These are phyloP conservation scores for Penicillium paneum DNA, from an alignment of 2,329 filamentous ascomycete genomes.

Conservation along the genomic window DNA sequence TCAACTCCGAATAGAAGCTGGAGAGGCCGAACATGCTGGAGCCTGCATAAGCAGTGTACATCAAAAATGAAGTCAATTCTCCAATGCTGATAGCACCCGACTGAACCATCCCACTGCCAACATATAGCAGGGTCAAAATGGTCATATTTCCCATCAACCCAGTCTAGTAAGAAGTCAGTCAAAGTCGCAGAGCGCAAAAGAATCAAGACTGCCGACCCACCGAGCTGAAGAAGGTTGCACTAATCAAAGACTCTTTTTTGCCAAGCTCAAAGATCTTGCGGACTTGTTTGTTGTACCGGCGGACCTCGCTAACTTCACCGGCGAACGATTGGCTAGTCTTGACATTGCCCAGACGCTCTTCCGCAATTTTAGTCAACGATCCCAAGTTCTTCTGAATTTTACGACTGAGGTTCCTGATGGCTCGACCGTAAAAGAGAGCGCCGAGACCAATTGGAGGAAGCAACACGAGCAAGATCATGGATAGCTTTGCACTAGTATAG, in stretches of 20 bases:
- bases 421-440: constrained; percentile 86
- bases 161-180: constrained; percentile 54
- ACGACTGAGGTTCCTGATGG: constrained; percentile 83
- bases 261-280: constrained; percentile 89
- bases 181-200: background rate
- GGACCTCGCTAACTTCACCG: constrained; percentile 84
- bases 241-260: constrained; percentile 79
- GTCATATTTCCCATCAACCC: constrained; percentile 96
- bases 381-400: constrained; percentile 93
- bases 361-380: constrained; percentile 91
- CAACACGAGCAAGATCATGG: constrained; percentile 78
- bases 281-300: constrained; percentile 87
- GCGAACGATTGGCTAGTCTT: constrained; percentile 95
- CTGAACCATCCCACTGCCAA: constrained; percentile 86
- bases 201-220: constrained; percentile 31
- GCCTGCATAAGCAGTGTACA: constrained; percentile 88
- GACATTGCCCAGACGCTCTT: constrained; percentile 95
- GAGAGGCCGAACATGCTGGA: constrained; percentile 91
- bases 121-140: constrained; percentile 82
- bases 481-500: constrained; percentile 90
- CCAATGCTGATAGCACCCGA: constrained; percentile 82
- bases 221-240: constrained; percentile 81
- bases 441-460: constrained; percentile 87
- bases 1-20: constrained; percentile 95
- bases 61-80: constrained; percentile 92